Evolutionary conservation across 2,329 filamentous ascomycete genomes (phyloP), one percentile per base, ranked within the genome.

Genomic region (Karstenula rhodostoma): DNA sequence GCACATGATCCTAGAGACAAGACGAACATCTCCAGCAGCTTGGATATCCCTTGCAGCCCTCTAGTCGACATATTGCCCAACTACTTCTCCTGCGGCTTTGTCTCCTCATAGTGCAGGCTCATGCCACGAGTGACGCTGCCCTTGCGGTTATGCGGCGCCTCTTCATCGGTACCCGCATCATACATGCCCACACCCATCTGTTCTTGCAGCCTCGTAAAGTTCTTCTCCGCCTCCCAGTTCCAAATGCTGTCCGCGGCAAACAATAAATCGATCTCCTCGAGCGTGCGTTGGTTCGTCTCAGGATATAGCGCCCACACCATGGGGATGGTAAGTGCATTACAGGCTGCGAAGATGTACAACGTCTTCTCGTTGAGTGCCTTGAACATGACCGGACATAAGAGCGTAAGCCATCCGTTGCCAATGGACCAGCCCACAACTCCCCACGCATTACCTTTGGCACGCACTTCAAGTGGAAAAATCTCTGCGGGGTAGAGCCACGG

Each of bases 341-440:
- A 86, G 4, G 84, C 87, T 1, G 85, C 90, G 67, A 93, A 93
- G 53, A 93, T 88, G 72, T 92, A 90, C 0, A 92, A 80, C 0
- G 89, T 92, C 70, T 90, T 91, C 63, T 91, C 88, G 23, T 85
- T 83, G 54, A 93, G 86, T 6, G 82, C 80, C 58, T 81, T 77
- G 71, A 91, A 89, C 70, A 73, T 74, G 54, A 78, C 71, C 0
- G 78, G 78, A n/a, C 73, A 77, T 1, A 80, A 70, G 0, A 81
- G 67, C 0, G 77, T 74, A 3, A 85, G 74, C 87, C 88, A 90
- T 17, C 89, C 89, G 65, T 92, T 92, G 0, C 90, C 90, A 53
- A 93, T 91, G 15, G 83, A 86, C 90, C 90, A 93, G 0, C 90
- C 90, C 0, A 92, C 85, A 0, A 93, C 90, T 22, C 90, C 90